phyloP scores from a whole-genome alignment of 306 rosid genomes.

The Castanopsis chinensis region DNA sequence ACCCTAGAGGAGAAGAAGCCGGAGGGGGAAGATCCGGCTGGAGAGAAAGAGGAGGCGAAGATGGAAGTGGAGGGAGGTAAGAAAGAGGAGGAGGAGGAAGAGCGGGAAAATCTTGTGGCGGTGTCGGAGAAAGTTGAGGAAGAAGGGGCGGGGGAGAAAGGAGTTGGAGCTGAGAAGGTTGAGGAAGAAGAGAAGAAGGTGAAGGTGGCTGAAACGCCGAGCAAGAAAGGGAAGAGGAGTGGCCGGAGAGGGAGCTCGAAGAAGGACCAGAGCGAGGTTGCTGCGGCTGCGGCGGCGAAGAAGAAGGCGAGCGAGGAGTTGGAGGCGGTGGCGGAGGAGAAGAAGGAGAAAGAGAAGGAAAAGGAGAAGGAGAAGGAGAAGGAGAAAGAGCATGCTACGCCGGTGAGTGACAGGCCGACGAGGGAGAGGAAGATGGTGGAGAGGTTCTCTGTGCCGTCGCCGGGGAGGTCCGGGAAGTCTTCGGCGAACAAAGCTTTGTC shows the following conservation, averaged over 20 bases:
- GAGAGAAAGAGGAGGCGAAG: slow-evolving; percentile 16
- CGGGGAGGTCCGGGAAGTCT: slow-evolving; percentile 42
- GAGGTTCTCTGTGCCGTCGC: slow-evolving; percentile 60
- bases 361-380: slow-evolving; percentile 24
- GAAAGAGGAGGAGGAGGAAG: neutral
- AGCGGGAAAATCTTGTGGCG: neutral
- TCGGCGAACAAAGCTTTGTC: slow-evolving; percentile 46
- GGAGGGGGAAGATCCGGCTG: slow-evolving; percentile 33
- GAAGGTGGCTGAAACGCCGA: slow-evolving; percentile 16
- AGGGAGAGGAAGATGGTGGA: slow-evolving; percentile 91
- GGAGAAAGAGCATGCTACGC: slow-evolving; percentile 50
- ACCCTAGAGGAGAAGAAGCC: slow-evolving; percentile 61
- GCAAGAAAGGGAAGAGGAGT: slow-evolving; percentile 25
- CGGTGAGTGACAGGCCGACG: slow-evolving; percentile 67
- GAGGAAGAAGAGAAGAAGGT: slow-evolving; percentile 19
- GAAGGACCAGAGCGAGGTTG: slow-evolving; percentile 15
- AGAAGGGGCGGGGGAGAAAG: slow-evolving; percentile 14
- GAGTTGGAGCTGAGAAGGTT: neutral
- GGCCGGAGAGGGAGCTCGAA: slow-evolving; percentile 20
- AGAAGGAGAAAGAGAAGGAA: neutral
- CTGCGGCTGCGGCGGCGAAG: neutral
- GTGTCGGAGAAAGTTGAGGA: neutral
- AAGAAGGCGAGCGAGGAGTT: slow-evolving; percentile 26
- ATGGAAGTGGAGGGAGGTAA: neutral
- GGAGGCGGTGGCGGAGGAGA: slow-evolving; percentile 15